Evolutionary conservation across 129 eudicot species (phyloP).

Genomic region (Flaveria robusta): DNA sequence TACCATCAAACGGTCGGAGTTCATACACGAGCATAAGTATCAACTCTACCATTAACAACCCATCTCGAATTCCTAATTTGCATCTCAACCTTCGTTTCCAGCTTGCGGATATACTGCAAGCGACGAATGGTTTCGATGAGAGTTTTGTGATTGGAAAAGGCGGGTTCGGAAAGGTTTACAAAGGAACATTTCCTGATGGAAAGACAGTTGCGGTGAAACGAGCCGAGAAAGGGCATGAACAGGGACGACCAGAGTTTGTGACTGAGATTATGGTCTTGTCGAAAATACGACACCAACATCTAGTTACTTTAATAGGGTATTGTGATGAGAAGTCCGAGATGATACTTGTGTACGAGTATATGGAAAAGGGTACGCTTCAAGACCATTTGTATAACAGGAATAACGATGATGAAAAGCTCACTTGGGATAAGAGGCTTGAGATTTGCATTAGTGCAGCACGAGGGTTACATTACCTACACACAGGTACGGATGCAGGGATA

Average conservation of each 20-base stretch:
- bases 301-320: slow-evolving; percentile 67
- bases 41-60: slow-evolving; percentile 31
- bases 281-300: slow-evolving; percentile 54
- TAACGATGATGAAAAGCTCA: slow-evolving; percentile 26
- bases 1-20: slow-evolving; percentile 35
- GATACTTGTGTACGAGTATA: slow-evolving; percentile 72
- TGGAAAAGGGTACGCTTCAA: slow-evolving; percentile 67
- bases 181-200: slow-evolving; percentile 50
- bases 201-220: slow-evolving; percentile 63
- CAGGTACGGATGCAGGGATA: slow-evolving; percentile 49
- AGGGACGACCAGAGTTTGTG: slow-evolving; percentile 60
- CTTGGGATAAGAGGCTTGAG: slow-evolving; percentile 62
- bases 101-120: slow-evolving; percentile 44
- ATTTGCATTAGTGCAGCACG: slow-evolving; percentile 64
- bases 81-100: slow-evolving; percentile 50
- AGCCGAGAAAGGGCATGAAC: slow-evolving; percentile 51
- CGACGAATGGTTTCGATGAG: slow-evolving; percentile 50
- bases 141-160: slow-evolving; percentile 58
- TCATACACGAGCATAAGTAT: slow-evolving; percentile 37
- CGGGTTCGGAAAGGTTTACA: slow-evolving; percentile 73
- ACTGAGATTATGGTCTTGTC: slow-evolving; percentile 62
- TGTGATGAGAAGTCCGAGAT: slow-evolving; percentile 63
- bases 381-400: slow-evolving; percentile 49
- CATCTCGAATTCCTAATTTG: slow-evolving; percentile 23
- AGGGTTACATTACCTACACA: slow-evolving; percentile 69